phyloP scores from a whole-genome alignment of 1,284 basidiomycete genomes.

The Ganoderma multipileum region DNA sequence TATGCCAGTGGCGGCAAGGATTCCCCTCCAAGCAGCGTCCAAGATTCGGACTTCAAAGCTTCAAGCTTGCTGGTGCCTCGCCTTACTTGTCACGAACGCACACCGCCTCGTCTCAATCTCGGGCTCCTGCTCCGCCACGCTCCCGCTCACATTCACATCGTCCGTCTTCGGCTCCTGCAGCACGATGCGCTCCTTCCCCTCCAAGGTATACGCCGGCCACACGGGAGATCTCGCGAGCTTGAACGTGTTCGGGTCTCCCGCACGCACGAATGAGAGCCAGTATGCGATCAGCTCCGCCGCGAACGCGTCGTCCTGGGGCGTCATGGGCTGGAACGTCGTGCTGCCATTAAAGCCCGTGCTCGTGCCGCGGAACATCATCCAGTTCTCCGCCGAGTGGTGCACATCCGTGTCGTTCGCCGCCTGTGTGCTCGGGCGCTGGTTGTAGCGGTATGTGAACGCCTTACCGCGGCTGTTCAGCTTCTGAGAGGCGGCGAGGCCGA shows the following conservation, averaged over 20 bases:
- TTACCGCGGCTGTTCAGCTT: slow-evolving; percentile 28
- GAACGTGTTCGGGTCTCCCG: slow-evolving; percentile 56
- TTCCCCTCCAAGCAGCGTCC: neutral
- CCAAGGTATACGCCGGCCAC: slow-evolving; percentile 47
- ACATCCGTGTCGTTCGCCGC: slow-evolving; percentile 44
- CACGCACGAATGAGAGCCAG: slow-evolving; percentile 65
- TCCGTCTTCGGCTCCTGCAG: slow-evolving; percentile 48
- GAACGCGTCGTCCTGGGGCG: slow-evolving; percentile 52
- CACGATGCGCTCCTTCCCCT: slow-evolving; percentile 46
- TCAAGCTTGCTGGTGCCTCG: slow-evolving; percentile 31
- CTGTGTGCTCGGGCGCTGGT: slow-evolving; percentile 55
- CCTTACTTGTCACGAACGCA: slow-evolving; percentile 37
- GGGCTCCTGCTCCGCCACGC: slow-evolving; percentile 49
- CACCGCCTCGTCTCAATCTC: slow-evolving; percentile 44
- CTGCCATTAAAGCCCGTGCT: slow-evolving; percentile 67
- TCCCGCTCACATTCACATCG: slow-evolving; percentile 46
- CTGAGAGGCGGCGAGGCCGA: slow-evolving; percentile 47
- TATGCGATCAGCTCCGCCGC: slow-evolving; percentile 63
- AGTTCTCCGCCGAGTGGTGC: slow-evolving; percentile 63
- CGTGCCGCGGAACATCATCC: slow-evolving; percentile 67
- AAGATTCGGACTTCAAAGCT: too few species aligned
- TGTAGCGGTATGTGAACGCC: slow-evolving; percentile 62
- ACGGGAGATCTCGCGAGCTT: slow-evolving; percentile 54
- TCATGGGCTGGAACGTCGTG: slow-evolving; percentile 48
- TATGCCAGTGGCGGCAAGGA: too few species aligned